These are phyloP conservation scores for Aspergillus spinulosporus DNA, from an alignment of 2,329 filamentous ascomycete genomes.

Conservation along the genomic window DNA sequence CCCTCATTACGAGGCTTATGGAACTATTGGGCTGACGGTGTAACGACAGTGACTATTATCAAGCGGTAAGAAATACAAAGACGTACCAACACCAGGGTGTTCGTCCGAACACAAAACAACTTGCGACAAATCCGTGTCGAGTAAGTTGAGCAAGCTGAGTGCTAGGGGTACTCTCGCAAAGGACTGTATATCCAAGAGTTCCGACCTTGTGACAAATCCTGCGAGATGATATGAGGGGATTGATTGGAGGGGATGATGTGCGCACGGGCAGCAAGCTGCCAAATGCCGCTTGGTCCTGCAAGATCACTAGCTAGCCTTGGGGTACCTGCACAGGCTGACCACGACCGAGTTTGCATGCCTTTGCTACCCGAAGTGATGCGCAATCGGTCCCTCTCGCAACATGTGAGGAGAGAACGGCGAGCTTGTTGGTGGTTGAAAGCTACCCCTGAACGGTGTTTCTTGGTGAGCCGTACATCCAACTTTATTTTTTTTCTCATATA, in stretches of 20 bases:
- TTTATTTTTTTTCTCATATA: constrained; percentile 15
- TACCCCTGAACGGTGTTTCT: constrained; percentile 8
- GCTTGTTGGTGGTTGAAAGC: constrained; percentile 11
- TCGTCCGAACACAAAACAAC: constrained; percentile 30
- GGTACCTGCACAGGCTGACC: constrained; percentile 19
- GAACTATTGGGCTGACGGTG: constrained; percentile 27
- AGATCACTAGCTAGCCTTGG: constrained; percentile 20
- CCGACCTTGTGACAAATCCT: constrained; percentile 31
- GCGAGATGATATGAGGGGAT: constrained; percentile 28
- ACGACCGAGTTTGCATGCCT: constrained; percentile 17
- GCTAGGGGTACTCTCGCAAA: constrained; percentile 24
- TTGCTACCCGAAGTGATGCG: constrained; percentile 23
- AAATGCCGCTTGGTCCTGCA: constrained; percentile 23
- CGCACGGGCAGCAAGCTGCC: constrained; percentile 27
- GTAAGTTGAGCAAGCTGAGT: constrained; percentile 19
- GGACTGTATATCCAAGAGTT: constrained; percentile 26
- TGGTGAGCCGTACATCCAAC: constrained; percentile 18
- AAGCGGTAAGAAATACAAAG: constrained; percentile 58
- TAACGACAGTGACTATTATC: constrained; percentile 61
- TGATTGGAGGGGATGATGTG: constrained; percentile 25
- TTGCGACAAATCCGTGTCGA: constrained; percentile 30
- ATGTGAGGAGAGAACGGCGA: constrained; percentile 12
- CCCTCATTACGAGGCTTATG: constrained; percentile 5
- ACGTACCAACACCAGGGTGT: constrained; percentile 20
- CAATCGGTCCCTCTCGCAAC: constrained; percentile 13